These are phyloP conservation scores for Phialophora macrospora DNA, from an alignment of 2,329 filamentous ascomycete genomes.

Conservation along the genomic window DNA sequence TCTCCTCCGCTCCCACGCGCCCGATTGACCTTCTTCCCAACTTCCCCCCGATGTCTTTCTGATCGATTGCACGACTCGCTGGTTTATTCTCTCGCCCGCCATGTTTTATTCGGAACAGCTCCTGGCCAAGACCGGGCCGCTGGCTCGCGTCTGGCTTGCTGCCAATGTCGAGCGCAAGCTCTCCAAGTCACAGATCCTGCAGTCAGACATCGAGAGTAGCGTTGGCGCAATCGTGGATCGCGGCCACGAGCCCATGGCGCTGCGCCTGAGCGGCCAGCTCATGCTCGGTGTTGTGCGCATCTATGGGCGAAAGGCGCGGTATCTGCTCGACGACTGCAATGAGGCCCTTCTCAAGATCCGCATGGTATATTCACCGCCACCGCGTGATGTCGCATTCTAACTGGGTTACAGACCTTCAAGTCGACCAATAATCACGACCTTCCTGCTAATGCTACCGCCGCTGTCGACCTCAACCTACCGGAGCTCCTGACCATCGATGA, in stretches of 20 bases:
- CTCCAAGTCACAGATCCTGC: conserved; percentile 92
- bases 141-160: conserved; percentile 97
- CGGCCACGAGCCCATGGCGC: conserved; percentile 89
- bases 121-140: conserved; percentile 91
- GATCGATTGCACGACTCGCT: conserved; percentile 1
- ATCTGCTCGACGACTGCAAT: conserved; percentile 95
- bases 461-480: conserved; percentile 84
- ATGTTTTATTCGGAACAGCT: conserved; percentile 99
- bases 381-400: conserved; percentile 43
- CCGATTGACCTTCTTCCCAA: background rate
- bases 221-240: conserved; percentile 94
- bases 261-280: conserved; percentile 91
- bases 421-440: conserved; percentile 94
- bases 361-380: conserved; percentile 67
- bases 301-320: conserved; percentile 95
- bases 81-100: conserved; percentile 30
- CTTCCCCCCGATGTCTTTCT: conserved; percentile 14
- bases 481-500: conserved; percentile 94
- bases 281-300: conserved; percentile 95
- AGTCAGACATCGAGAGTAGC: conserved; percentile 92
- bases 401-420: conserved; percentile 76
- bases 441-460: conserved; percentile 78
- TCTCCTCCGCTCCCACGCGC: background rate
- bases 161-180: conserved; percentile 98
- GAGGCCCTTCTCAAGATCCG: conserved; percentile 98